Percentiles rank a stretch among this genome's conserved stretches.
phyloP scores from a whole-genome alignment of 805 yeast species.

The Candida taoyuanica region DNA sequence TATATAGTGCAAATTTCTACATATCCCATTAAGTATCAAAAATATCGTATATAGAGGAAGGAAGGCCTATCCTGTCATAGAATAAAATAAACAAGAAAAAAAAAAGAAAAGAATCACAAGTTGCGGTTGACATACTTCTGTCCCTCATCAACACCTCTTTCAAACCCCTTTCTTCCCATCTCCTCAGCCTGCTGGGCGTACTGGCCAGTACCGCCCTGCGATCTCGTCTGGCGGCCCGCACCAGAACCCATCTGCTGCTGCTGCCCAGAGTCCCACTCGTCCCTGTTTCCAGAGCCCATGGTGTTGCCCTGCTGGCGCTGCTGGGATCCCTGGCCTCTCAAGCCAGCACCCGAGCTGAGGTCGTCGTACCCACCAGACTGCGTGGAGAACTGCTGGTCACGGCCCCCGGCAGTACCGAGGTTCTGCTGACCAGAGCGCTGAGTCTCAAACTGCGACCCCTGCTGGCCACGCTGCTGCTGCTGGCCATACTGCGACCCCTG shows the following conservation, averaged over 20 bases:
- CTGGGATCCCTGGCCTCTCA: background rate
- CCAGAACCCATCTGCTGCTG: conserved; percentile 1
- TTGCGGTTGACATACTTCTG: conserved; percentile 26
- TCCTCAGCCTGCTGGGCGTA: conserved; percentile 19
- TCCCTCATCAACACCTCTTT: conserved; percentile 22
- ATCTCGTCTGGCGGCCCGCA: conserved; percentile 25
- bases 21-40: no score
- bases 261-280: background rate
- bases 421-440: conserved; percentile 19
- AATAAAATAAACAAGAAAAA: background rate
- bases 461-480: no score
- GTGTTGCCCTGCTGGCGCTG: background rate
- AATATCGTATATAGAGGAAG: no score
- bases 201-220: conserved; percentile 17
- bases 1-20: no score
- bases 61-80: background rate
- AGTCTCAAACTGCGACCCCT: no score
- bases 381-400: conserved; percentile 22
- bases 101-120: conserved; percentile 12
- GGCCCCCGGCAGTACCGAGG: conserved; percentile 12
- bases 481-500: no score
- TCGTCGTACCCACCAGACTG: conserved; percentile 6
- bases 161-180: conserved; percentile 23
- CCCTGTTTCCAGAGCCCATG: background rate
- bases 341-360: conserved; percentile 1